Evolutionary conservation across 2,329 filamentous ascomycete genomes (phyloP), one percentile per base, ranked within the genome.

Genomic region (Beauveria australis): DNA sequence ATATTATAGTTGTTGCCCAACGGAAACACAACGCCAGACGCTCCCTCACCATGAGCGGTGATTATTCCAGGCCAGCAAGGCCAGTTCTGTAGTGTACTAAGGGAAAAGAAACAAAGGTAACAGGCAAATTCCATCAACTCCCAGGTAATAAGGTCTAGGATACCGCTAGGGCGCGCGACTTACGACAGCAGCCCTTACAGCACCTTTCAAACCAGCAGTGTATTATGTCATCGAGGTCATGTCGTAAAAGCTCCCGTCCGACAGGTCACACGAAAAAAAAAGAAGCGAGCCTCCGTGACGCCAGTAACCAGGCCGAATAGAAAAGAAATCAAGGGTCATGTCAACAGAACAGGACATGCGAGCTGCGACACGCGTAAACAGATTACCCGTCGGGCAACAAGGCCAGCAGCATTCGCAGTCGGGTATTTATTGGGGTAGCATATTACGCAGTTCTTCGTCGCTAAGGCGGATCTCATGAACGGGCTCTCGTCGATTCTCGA

Each of bases 391-490:
- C 33, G 37, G 55, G 19, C 16, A 6, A 41, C n/a, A 14, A 24
- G 30, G 46, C 30, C 18, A 6, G 24, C 26, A 14, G 48, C 26
- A 43, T 28, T 24, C 44, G 22, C 37, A 16, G 40, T 52, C 48
- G 43, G 49, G 43, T 19, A 54, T 56, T 52, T 56, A 87, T 75
- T 86, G 81, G 6, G 88, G 88, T 53, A 89, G 78, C 77, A 90
- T 85, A 65, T 80, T 78, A 67, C 83, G 84, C 60, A 84, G 80
- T 75, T 93, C 89, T 72, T 92, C 89, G 64, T 93, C 89, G 67
- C 82, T 91, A 61, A 93, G 78, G 61, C 84, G 78, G 66, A 93
- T 92, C 70, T 93, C 89, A 74, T 89, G 79, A 54, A 93, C 88
- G 1, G 89, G 88, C 65, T 92, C 89, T 69, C 86, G 86, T 66